These are phyloP conservation scores for Brassica hybrid DNA, from an alignment of 441 rosid genomes.

Conservation along the genomic window DNA sequence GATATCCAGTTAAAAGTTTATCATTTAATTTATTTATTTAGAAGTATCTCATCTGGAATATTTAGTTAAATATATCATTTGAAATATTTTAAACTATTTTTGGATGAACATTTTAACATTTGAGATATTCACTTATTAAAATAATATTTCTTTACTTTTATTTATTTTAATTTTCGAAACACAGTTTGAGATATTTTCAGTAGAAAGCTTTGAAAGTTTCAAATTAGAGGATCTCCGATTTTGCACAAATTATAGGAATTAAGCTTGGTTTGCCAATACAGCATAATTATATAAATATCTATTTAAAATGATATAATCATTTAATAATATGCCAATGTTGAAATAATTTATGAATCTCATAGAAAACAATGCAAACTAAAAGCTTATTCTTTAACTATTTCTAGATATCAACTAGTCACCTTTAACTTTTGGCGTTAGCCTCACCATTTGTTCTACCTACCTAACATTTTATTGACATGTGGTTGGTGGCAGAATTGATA, in stretches of 20 bases:
- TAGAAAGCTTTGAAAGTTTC: background rate
- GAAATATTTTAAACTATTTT: background rate
- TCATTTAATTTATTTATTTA: background rate
- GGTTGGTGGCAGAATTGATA: conserved; percentile 34
- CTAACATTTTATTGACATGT: conserved; percentile 28
- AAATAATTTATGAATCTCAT: background rate
- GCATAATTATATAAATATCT: background rate
- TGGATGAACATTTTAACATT: background rate
- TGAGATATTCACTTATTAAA: background rate
- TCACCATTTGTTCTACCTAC: conserved; percentile 33
- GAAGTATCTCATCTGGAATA: background rate
- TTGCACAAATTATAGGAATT: background rate
- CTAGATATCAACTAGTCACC: conserved; percentile 8
- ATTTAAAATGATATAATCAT: background rate
- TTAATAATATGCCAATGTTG: background rate
- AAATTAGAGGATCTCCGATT: background rate
- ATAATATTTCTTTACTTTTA: background rate
- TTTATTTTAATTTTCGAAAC: background rate
- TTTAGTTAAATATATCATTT: background rate
- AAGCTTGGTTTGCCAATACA: background rate
- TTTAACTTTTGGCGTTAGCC: background rate
- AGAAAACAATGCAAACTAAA: background rate
- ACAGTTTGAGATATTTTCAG: background rate
- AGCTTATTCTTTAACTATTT: conserved; percentile 1
- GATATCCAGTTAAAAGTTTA: background rate